Percentiles rank a stretch among this genome's conserved stretches.
Evolutionary conservation across 306 rosid species (phyloP).

Genomic region (Amphicarpaea edgeworthii): DNA sequence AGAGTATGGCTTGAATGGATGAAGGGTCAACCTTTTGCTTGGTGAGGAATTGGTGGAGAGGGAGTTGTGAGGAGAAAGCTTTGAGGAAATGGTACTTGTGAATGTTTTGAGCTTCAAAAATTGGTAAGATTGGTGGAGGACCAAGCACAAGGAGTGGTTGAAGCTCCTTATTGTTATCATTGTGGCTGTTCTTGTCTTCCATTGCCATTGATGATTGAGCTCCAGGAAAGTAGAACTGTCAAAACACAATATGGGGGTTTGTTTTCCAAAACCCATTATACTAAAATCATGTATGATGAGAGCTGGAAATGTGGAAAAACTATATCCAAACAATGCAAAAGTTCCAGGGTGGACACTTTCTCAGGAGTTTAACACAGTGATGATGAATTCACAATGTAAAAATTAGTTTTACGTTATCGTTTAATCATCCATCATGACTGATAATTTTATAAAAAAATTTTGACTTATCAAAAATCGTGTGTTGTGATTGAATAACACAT

Average conservation of each 20-base stretch:
- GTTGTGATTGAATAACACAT: no score
- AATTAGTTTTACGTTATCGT: no score
- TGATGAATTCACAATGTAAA: no score
- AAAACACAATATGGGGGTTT: no score
- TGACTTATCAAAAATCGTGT: no score
- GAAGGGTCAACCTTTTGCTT: slow-evolving; percentile 26
- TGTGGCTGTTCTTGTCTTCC: not conserved
- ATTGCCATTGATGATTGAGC: not conserved
- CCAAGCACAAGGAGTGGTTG: slow-evolving; percentile 43
- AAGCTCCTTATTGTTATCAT: not conserved
- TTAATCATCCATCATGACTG: no score
- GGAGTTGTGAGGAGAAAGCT: slow-evolving; percentile 48
- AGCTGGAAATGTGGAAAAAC: not conserved
- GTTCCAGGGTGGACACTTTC: not conserved
- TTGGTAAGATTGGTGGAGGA: slow-evolving; percentile 26
- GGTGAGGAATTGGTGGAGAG: slow-evolving; percentile 48
- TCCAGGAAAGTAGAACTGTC: not conserved
- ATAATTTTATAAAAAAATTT: no score
- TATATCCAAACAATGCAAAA: not conserved
- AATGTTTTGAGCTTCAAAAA: slow-evolving; percentile 14
- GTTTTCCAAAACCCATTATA: no score
- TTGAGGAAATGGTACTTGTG: slow-evolving; percentile 44
- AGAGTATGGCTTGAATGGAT: slow-evolving; percentile 48
- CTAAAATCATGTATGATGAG: not conserved
- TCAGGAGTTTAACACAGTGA: no score